Evolutionary conservation across 495 filamentous ascomycete genomes (phyloP), one percentile per base, ranked within the genome.

Genomic region (Schizothecium vesticola): DNA sequence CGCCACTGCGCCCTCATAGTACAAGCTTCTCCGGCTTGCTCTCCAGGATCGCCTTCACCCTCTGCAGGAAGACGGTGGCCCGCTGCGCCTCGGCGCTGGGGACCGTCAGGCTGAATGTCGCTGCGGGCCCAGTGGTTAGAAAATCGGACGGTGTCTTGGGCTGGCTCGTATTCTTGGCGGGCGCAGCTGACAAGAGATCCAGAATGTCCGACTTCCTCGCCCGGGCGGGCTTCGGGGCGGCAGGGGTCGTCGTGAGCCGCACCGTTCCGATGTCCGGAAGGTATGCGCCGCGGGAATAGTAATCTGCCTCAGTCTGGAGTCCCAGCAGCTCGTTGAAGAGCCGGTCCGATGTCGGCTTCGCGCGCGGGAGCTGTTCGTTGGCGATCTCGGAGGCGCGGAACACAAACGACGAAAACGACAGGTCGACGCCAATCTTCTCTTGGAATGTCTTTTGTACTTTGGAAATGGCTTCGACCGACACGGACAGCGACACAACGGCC

Each of bases 271-370:
- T 81, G 76, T 94, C 91, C 1, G 94, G 93, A 2, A 88, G 77
- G 73, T 91, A 97, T 2, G 84, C 83, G 23, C 85, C 85, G 3
- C 76, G 76, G 23, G 82, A 80, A 12, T 73, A 73, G 70, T 87
- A 87, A 19, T 69, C 71, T 3, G 72, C 66, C 8, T 74, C 65
- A 70, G 78, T 80, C 66, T 89, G 85, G 2, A 92, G 78, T 24
- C 94, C 94, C 12, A 99, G 85, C 19, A 99, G 81, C 74, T 94
- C 87, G 73, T 97, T 86, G 78, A 98, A 97, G 8, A 99, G 84
- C 70, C 97, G 92, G 72, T 95, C 88, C 7, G 89, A 80, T 1
- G 90, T 88, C 24, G 89, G 88, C 70, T 87, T 84, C 31, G 83
- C 79, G 66, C 75, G 82, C 8, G 96, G 96, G 3, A 97, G 85